Base-by-base conservation (phyloP, 2,329 filamentous ascomycete species). In the Cercospora zeae-maydis region DNA sequence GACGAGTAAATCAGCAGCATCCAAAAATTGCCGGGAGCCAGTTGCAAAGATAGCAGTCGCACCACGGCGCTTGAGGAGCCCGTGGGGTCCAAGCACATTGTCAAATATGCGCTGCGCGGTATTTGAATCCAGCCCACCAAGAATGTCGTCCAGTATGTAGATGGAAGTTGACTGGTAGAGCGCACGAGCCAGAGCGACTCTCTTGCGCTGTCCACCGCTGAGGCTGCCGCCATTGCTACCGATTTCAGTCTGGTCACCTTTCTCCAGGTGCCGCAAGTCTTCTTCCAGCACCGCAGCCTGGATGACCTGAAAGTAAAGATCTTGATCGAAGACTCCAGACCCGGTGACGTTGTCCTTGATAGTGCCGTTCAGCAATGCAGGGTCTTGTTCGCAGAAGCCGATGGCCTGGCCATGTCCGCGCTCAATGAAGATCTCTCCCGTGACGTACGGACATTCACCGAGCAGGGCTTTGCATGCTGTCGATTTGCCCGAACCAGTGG, bases 131-230 rank as follows among this genome's bases (percentile, higher is more conserved):
- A 39, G 36, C 11, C 14, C 36, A 8, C 14, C 36, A 16, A 39
- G 36, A 39, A 39, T 16, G 6, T 39, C 36, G 36, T 39, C 36
- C 4, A 39, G 36, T 4, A 39, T 39, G n/a, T 39, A 39, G 36
- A 39, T 39, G 4, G 14, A 39, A 4, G 36, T 39, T 8, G 36
- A 39, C 14, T 39, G 36, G 27, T 49, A 49, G 11, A 80, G 65
- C 1, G 76, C 77, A 7, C 78, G 64, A 8, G 78, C 78, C 58
- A 80, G 77, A 2, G 77, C 76, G 27, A 80, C 71, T 2, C 78
- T 75, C 63, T 80, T 78, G 45, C 73, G 65, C 60, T 80, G 77
- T 2, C 78, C 78, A 11, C 78, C 78, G 19, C 74, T 76, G 39
- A 79, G n/a, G 13, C 27, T 49, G 45, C 10, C 11, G 45, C 45